phyloP scores from a whole-genome alignment of 2,329 filamentous ascomycete genomes.

The Aspergillus transmontanensis region DNA sequence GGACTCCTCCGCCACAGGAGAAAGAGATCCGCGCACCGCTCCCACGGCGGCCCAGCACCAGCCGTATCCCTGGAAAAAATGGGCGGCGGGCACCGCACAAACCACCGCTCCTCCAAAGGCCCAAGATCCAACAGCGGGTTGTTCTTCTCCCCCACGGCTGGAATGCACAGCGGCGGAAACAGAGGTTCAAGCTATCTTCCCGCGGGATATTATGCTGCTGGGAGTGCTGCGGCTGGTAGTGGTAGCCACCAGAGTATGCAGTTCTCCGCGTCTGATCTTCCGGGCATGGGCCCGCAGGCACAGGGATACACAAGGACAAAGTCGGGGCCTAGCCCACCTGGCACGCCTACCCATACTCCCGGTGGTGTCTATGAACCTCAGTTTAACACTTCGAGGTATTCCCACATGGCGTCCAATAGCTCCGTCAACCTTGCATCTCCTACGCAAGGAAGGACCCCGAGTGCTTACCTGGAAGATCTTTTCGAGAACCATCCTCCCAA shows the following conservation, averaged over 20 bases:
- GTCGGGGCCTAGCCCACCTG: slow-evolving; percentile 62
- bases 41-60: slow-evolving; percentile 25
- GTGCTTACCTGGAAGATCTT: slow-evolving; percentile 86
- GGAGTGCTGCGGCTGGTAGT: slow-evolving; percentile 55
- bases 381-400: slow-evolving; percentile 28
- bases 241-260: slow-evolving; percentile 28
- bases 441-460: slow-evolving; percentile 74
- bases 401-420: slow-evolving; percentile 52
- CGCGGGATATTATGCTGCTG: slow-evolving; percentile 84
- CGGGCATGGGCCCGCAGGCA: slow-evolving; percentile 63
- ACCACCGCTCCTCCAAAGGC: slow-evolving; percentile 32
- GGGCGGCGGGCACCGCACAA: slow-evolving; percentile 31
- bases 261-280: slow-evolving; percentile 60
- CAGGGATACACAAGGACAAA: slow-evolving; percentile 53
- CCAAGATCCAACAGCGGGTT: slow-evolving; percentile 69
- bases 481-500: slow-evolving; percentile 68
- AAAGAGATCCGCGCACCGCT: slow-evolving; percentile 36
- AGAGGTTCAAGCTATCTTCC: slow-evolving; percentile 80
- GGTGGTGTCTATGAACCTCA: slow-evolving; percentile 43
- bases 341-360: slow-evolving; percentile 61
- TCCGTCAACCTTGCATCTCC: slow-evolving; percentile 67
- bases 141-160: slow-evolving; percentile 92
- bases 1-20: slow-evolving; percentile 56
- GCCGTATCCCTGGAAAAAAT: slow-evolving; percentile 60
- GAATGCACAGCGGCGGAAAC: slow-evolving; percentile 56